Evolutionary conservation across 2,329 filamentous ascomycete species (phyloP), one percentile per base, ranked within the genome.

Genomic region (Akanthomyces lecanii): DNA sequence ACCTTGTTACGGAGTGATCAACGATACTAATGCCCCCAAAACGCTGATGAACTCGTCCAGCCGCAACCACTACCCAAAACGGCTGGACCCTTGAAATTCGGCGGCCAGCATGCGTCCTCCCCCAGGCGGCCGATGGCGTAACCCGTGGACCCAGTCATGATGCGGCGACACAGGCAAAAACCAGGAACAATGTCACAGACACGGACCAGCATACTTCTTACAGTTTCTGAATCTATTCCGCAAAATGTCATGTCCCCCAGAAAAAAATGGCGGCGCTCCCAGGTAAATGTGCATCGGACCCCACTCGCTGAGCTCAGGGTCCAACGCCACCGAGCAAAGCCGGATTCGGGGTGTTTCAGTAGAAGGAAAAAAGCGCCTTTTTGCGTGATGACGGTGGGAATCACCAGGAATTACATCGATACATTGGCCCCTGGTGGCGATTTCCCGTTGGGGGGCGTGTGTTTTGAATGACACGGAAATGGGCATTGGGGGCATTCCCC

Each of bases 241-340:
- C 14, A 40, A 40, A 48, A 12, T 11, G 33, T 25, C 21, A 3
- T 23, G 11, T 42, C 36, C 52, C 52, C 36, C 36, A 25, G 5
- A 12, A 54, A 21, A 21, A 42, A 28, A 21, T 42, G 21, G 28
- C 18, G 18, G 30, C 18, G 18, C 18, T 1, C 21, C 33, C 33
- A 36, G 21, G 12, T 11, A 8, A 30, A n/a, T 23, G 8, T 38
- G 33, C 51, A 54, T 38, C 33, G 25, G 14, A 36, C 42, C 55
- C 55, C 55, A 48, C 55, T 48, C 38, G 42, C 11, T 50, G 55
- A 58, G 55, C 55, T 61, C 59, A 61, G 59, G 59, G 59, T 61
- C 59, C 59, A 61, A 48, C 59, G 59, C 51, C 59, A 61, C 59
- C 51, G n/a, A 50, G 23, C 21, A 40, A 42, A 50, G 56, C 44